phyloP scores from a whole-genome alignment of 2,329 filamentous ascomycete species.

The Elsinoe australis region DNA sequence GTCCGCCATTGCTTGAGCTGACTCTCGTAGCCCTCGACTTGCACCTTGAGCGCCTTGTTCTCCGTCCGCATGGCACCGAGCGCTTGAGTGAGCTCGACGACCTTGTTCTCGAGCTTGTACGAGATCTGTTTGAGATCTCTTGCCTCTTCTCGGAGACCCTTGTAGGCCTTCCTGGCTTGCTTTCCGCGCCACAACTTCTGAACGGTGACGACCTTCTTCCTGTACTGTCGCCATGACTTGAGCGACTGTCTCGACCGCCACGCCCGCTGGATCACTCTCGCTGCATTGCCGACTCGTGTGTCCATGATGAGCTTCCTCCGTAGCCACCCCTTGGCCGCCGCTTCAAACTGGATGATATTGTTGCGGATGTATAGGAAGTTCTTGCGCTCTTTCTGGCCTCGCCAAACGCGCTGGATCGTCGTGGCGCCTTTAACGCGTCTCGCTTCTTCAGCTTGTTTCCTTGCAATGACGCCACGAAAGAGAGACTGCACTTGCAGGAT shows the following conservation, averaged over 20 bases:
- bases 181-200: constrained; percentile 92
- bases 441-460: constrained; percentile 69
- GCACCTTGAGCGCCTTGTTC: constrained; percentile 80
- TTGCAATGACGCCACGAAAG: constrained; percentile 67
- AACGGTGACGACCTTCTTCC: constrained; percentile 78
- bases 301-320: constrained; percentile 88
- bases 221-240: constrained; percentile 76
- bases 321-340: constrained; percentile 83
- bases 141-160: constrained; percentile 85
- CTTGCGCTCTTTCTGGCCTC: constrained; percentile 82
- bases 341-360: constrained; percentile 82
- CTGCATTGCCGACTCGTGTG: constrained; percentile 85
- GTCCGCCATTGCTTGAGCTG: constrained; percentile 96
- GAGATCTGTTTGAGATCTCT: constrained; percentile 98
- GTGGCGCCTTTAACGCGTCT: constrained; percentile 81
- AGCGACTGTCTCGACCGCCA: constrained; percentile 78
- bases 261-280: constrained; percentile 77
- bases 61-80: constrained; percentile 86
- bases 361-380: constrained; percentile 68
- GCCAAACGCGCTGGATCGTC: constrained; percentile 91
- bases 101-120: constrained; percentile 99
- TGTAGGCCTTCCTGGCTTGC: constrained; percentile 73
- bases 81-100: constrained; percentile 92
- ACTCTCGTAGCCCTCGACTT: constrained; percentile 91
- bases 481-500: constrained; percentile 74